phyloP scores from a whole-genome alignment of 2,329 filamentous ascomycete genomes.

The Aspergillus melleus region DNA sequence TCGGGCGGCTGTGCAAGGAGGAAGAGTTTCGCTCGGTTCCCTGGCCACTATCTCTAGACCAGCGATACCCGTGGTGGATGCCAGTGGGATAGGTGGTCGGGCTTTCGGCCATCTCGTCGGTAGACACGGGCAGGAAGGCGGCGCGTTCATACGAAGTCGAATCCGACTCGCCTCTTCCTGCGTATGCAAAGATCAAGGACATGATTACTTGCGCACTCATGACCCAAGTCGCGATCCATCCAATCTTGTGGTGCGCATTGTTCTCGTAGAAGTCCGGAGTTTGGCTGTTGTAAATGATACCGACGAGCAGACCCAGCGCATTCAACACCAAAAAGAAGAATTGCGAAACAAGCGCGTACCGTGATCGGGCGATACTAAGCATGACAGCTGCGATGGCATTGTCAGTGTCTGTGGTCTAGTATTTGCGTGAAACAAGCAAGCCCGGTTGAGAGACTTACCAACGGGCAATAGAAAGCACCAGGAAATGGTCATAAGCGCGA shows the following conservation, averaged over 20 bases:
- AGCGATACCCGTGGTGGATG: conserved; percentile 50
- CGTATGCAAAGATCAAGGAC: conserved; percentile 63
- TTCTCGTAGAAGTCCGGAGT: conserved; percentile 23
- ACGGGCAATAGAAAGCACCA: conserved; percentile 74
- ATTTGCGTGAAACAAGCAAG: background rate
- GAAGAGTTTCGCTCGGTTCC: conserved; percentile 70
- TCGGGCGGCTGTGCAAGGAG: conserved; percentile 65
- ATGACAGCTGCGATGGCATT: conserved; percentile 64
- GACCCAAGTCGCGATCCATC: conserved; percentile 75
- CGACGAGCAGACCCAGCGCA: conserved; percentile 20
- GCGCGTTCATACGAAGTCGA: conserved; percentile 50
- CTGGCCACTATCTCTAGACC: conserved; percentile 72
- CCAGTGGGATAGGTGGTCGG: conserved; percentile 45
- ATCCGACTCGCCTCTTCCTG: conserved; percentile 45
- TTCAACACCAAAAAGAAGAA: conserved; percentile 21
- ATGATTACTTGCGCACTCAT: conserved; percentile 69
- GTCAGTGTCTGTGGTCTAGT: background rate
- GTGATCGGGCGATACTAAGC: conserved; percentile 78
- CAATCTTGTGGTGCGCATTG: conserved; percentile 26
- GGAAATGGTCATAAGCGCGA: conserved; percentile 66
- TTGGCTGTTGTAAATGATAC: conserved; percentile 23
- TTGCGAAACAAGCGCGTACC: conserved; percentile 64
- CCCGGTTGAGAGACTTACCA: conserved; percentile 51
- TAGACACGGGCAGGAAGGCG: conserved; percentile 64
- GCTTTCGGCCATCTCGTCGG: conserved; percentile 55